Evolutionary conservation across 1,139 yeast species (phyloP).

Genomic region (Zygoascus hellenicus): DNA sequence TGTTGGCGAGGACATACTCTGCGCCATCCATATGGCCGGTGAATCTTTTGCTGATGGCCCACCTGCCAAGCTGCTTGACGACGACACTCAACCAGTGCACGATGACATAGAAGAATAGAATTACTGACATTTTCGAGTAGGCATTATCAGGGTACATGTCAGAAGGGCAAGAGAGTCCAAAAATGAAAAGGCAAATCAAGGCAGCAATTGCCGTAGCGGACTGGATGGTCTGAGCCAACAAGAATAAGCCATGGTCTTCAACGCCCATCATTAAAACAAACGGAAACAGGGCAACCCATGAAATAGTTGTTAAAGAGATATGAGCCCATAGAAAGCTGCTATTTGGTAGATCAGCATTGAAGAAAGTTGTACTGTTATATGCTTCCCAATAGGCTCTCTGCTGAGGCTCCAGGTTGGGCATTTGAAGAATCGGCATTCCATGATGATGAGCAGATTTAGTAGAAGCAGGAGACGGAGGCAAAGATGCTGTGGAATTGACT

Average conservation of each 20-base stretch:
- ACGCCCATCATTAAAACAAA: slow-evolving; percentile 59
- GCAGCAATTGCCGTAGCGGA: slow-evolving; percentile 44
- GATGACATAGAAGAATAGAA: slow-evolving; percentile 48
- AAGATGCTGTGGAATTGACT: not conserved
- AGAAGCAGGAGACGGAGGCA: slow-evolving; percentile 32
- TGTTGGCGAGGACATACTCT: slow-evolving; percentile 28
- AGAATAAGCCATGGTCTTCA: slow-evolving; percentile 45
- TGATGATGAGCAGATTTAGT: slow-evolving; percentile 39
- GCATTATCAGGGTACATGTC: slow-evolving; percentile 72
- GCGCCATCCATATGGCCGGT: slow-evolving; percentile 34
- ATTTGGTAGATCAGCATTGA: slow-evolving; percentile 42
- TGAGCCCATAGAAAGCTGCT: slow-evolving; percentile 56
- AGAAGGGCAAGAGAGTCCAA: slow-evolving; percentile 53
- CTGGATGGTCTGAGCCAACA: slow-evolving; percentile 53
- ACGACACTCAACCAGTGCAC: slow-evolving; percentile 53
- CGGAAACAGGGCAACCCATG: slow-evolving; percentile 64
- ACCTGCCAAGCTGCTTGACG: slow-evolving; percentile 38
- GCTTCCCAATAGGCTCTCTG: slow-evolving; percentile 73
- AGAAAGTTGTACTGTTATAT: slow-evolving; percentile 76
- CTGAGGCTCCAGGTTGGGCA: slow-evolving; percentile 58
- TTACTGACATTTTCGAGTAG: slow-evolving; percentile 60
- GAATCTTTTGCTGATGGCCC: slow-evolving; percentile 32
- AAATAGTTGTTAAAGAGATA: slow-evolving; percentile 40
- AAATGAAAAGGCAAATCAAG: slow-evolving; percentile 53
- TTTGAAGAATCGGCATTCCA: slow-evolving; percentile 68